Evolutionary conservation across 1,284 basidiomycete species (phyloP), one percentile per base, ranked within the genome.

Genomic region (Marasmius oreades): DNA sequence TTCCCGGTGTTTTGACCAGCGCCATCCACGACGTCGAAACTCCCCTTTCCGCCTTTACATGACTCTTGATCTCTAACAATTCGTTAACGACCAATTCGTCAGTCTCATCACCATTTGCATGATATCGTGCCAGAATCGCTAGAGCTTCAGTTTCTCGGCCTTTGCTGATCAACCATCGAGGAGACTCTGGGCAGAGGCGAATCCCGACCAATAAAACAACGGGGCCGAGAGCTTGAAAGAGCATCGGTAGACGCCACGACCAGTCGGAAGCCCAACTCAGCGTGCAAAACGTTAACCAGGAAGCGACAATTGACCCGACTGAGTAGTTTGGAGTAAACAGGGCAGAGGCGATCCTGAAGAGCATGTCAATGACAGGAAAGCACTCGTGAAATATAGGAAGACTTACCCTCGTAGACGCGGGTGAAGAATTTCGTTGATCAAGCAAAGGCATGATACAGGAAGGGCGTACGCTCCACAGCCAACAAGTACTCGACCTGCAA

Each of bases 151-250:
- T 74, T 14, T 88, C 79, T 54, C 77, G 78, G 36, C 86, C 86
- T 68, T 86, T 86, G 69, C 76, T 81, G 58, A 90, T 68, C 58
- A 89, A 70, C 77, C 76, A 91, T 75, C 88, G 82, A 36, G 57
- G 57, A 16, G 57, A 58, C 45, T 58, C 57, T 14, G 57, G 57
- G 11, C 52, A 14, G 46, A 26, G 10, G n/a, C 54, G 18, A 39
- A 33, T 31, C 18, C 39, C 52, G 20, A 53, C 3, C 12, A 45
- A 24, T 12, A 58, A 43, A n/a, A 51, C 37, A n/a, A 34, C 46
- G 16, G 57, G 57, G n/a, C 46, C 53, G 53, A 58, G 39, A 7
- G 42, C 47, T 34, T 58, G 57, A 5, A 58, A 52, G 6, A 58
- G 50, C 20, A 54, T 46, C 22, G 57, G 57, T 2, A 58, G 43